Evolutionary conservation across 768 basidiomycete genomes (phyloP), one percentile per base, ranked within the genome.

Genomic region (Suillus plorans): DNA sequence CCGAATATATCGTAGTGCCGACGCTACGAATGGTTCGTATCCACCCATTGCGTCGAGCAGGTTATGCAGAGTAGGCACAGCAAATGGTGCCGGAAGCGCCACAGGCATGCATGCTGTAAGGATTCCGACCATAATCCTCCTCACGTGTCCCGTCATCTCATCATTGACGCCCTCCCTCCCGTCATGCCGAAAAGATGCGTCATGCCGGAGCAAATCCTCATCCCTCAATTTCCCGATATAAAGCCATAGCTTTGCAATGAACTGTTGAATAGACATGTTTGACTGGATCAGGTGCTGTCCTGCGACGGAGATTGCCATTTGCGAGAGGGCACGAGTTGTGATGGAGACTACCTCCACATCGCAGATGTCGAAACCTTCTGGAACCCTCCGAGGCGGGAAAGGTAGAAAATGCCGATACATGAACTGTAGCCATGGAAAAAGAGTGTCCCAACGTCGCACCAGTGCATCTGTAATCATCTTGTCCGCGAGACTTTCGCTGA

Each of bases 401-500:
- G 49, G 39, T 22, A 61, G 52, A 61, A 56, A 61, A 58, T 61
- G 60, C 3, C 36, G 60, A 20, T 61, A 55, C 25, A 61, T 34
- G 16, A 61, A 61, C 50, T 49, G 49, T 16, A 61, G 13, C 60
- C 60, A 61, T 28, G 52, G 60, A 61, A 61, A 55, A 18, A 49
- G 20, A 5, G 55, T 53, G 3, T 55, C 31, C 60, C 44, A 61
- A 44, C 34, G 42, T n/a, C 44, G 49, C 31, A 55, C 60, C 12
- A 61, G 36, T 57, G 49, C 50, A 49, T 61, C 49, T 22, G 44
- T 55, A n/a, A 61, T 49, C 28, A 34, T 34, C 16, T 28, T 37
- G 49, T 61, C 60, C 31, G 44, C 60, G 5, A 55, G 31, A 37
- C n/a, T 25, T 34, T 45, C 36, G 16, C 20, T n/a, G 50, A 61